Base-by-base conservation (phyloP, 768 basidiomycete genomes). In the Lenzites betulinus region DNA sequence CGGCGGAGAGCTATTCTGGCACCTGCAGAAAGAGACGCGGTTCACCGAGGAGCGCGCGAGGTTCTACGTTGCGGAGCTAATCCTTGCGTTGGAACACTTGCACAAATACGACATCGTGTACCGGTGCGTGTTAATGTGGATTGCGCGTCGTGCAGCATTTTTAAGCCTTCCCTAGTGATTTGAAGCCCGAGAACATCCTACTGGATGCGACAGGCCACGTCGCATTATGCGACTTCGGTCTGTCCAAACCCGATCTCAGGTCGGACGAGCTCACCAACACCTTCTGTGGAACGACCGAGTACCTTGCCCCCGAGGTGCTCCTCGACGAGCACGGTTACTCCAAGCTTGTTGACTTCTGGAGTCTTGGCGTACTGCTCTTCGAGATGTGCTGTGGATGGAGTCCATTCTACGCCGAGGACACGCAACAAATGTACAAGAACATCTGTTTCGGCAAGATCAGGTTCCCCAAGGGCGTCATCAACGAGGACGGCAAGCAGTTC, bases 341-440 rank as follows among this genome's bases (percentile, higher is more conserved):
- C 47, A 98, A 98, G 76, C 87, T 97, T 50, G 97, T 99, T 66
- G 97, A 99, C 73, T 99, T 98, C 73, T 99, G 97, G 95, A 92
- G 89, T 48, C 77, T 98, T 20, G 96, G 95, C 35, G 97, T 98
- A 1, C 80, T 99, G 33, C 80, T 99, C 23, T 99, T 98, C 72
- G 97, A 99, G 77, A 99, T 99, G 97, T 98, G 97, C 69, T 99
- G 97, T 67, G 97, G 97, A 7, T 98, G 97, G 97, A 94, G 92
- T 71, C 97, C 97, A 42, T 99, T 98, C 77, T 99, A 98, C 70
- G 95, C 96, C 18, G 97, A 99, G 70, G 97, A 99, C 71, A 97
- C 94, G 4, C 96, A 99, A 73, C 93, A 96, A 76, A 99, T 99
- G 97, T 99, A 99, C 79, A 95, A 95, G 81, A 94, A 92, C 76